Evolutionary conservation across 2,329 filamentous ascomycete species (phyloP), one percentile per base, ranked within the genome.

Genomic region (Pseudogymnoascus sp.): DNA sequence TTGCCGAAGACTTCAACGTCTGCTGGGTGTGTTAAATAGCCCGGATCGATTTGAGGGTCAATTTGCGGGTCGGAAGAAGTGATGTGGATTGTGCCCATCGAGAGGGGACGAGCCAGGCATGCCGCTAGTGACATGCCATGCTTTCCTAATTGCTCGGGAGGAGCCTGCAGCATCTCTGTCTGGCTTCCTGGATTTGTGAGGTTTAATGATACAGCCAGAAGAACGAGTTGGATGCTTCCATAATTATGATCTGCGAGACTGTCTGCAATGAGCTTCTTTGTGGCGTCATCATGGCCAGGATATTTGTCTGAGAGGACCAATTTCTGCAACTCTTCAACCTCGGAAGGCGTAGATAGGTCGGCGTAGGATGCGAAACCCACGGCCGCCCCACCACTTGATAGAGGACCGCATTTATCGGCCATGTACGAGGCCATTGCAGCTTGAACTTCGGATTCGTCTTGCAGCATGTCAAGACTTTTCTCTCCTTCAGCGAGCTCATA

Each of bases 1-100:
- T 62, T 62, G 2, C 45, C 15, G 9, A 65, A 13, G 19, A 65
- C 60, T 48, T 75, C 71, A 3, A 73, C 57, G 58, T 78, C 76
- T 1, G 75, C 65, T 0, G 76, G 73, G 56, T 78, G 73, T 2
- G 71, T 69, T n/a, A 78, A 68, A 41, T 75, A 76, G 6, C 68
- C 69, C 0, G 73, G 72, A 63, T 79, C 74, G 59, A 78, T 75
- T 1, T 63, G 45, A 0, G 76, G 75, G 13, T 71, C 63, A 1
- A 63, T 66, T 0, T 65, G 62, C 0, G 72, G 70, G 57, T 76
- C 69, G 0, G 71, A 58, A 0, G 73, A 75, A 1, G 63, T 63
- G 26, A 78, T 72, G 59, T 77, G 76, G 0, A 74, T 65, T 5
- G 63, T 71, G 0, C 75, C 75, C n/a, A 73, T 71, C 0, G 74